phyloP scores from a whole-genome alignment of 2,329 filamentous ascomycete species.

The Aspergillus sclerotialis region DNA sequence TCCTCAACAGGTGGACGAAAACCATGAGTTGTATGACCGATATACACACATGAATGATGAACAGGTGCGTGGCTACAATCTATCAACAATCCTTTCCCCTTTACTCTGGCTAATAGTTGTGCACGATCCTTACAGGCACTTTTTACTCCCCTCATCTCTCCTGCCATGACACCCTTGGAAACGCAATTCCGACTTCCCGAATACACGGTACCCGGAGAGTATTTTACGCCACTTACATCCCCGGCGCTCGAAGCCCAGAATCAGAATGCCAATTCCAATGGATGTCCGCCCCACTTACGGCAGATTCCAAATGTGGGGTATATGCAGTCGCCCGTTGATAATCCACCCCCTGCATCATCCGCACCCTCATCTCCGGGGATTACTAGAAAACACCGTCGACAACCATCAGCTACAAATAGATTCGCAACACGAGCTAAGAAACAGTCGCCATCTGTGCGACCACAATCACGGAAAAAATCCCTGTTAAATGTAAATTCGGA shows the following conservation, averaged over 20 bases:
- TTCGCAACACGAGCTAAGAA: constrained; percentile 29
- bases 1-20: constrained; percentile 32
- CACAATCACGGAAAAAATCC: constrained; percentile 31
- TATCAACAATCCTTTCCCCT: background rate
- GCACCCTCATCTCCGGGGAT: constrained; percentile 27
- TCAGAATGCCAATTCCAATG: constrained; percentile 30
- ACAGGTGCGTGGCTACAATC: constrained; percentile 27
- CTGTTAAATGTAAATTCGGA: constrained; percentile 24
- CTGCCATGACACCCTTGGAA: constrained; percentile 45
- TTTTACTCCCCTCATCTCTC: constrained; percentile 45
- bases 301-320: constrained; percentile 34
- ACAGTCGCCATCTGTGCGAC: constrained; percentile 39
- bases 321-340: constrained; percentile 36
- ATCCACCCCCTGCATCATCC: constrained; percentile 24
- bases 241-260: constrained; percentile 44
- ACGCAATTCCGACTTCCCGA: constrained; percentile 41
- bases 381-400: constrained; percentile 33
- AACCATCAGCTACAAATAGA: constrained; percentile 27
- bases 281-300: constrained; percentile 28
- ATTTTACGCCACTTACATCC: constrained; percentile 45
- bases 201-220: constrained; percentile 42
- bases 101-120: constrained; percentile 10
- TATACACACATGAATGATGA: constrained; percentile 38
- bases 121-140: constrained; percentile 28
- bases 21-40: constrained; percentile 37